Conservation (phyloP, 768 basidiomycete genomes). For the Suillus occidentalis region DNA sequence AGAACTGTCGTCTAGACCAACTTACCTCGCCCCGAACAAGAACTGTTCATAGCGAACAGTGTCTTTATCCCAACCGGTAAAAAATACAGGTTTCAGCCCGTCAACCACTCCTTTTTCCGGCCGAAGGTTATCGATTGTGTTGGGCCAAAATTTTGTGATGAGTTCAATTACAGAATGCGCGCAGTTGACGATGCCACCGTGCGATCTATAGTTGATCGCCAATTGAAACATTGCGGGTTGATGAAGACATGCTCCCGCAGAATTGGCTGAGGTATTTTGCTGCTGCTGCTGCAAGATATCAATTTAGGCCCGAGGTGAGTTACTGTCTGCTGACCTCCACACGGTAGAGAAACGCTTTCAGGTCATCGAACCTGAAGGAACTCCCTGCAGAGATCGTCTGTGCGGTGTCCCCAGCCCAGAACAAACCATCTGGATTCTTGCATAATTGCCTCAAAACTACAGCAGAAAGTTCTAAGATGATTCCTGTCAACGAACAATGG, state of each 20-base stretch:
- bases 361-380: constrained; percentile 68
- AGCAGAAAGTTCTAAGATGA: background rate
- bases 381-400: constrained; percentile 76
- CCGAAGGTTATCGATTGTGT: constrained; percentile 59
- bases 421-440: constrained; percentile 61
- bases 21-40: constrained; percentile 50
- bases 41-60: constrained; percentile 53
- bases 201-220: constrained; percentile 66
- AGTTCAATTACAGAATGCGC: constrained; percentile 66
- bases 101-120: constrained; percentile 56
- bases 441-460: constrained; percentile 65
- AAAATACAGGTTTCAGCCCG: constrained; percentile 59
- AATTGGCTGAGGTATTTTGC: constrained; percentile 16
- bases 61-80: constrained; percentile 46
- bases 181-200: constrained; percentile 73
- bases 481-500: background rate
- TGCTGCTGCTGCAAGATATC: constrained; percentile 15
- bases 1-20: background rate
- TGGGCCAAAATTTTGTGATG: constrained; percentile 59
- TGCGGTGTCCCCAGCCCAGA: constrained; percentile 82
- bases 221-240: constrained; percentile 53
- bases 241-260: constrained; percentile 16
- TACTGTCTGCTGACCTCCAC: constrained; percentile 47
- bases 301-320: background rate
- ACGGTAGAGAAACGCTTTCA: constrained; percentile 66